phyloP scores from a whole-genome alignment of 331 rosid species.

The Erythrophleum ivorense region DNA sequence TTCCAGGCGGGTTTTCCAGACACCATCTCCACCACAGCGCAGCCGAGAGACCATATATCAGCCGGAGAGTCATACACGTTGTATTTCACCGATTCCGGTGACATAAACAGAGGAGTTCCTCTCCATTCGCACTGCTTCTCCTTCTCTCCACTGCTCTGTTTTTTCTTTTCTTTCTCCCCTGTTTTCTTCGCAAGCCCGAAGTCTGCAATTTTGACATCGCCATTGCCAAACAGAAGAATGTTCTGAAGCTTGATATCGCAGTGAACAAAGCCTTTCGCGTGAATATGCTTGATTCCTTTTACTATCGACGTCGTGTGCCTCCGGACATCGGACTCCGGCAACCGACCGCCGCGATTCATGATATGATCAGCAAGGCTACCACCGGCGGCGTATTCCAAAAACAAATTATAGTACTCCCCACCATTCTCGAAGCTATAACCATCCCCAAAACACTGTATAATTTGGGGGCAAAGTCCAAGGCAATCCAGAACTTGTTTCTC shows the following conservation, averaged over 20 bases:
- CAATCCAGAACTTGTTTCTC: conserved; percentile 65
- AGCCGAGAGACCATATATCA: conserved; percentile 88
- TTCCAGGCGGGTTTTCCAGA: conserved; percentile 78
- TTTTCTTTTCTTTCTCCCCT: conserved; percentile 41
- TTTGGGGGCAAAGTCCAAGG: conserved; percentile 54
- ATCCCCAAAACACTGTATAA: conserved; percentile 66
- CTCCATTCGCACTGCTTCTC: conserved; percentile 44
- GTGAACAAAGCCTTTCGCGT: conserved; percentile 73
- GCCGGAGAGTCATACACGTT: conserved; percentile 59
- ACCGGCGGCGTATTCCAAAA: conserved; percentile 72
- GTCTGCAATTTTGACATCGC: conserved; percentile 72
- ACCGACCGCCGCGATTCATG: conserved; percentile 50
- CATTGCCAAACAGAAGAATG: conserved; percentile 60
- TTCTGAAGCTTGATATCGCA: conserved; percentile 85
- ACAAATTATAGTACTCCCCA: conserved; percentile 52
- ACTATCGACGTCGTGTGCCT: conserved; percentile 53
- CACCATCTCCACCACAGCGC: conserved; percentile 78
- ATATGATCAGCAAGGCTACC: conserved; percentile 66
- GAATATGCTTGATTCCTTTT: conserved; percentile 60
- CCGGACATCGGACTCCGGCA: conserved; percentile 54
- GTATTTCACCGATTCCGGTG: conserved; percentile 74
- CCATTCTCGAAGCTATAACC: conserved; percentile 59
- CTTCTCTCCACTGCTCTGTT: conserved; percentile 33
- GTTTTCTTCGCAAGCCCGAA: conserved; percentile 71
- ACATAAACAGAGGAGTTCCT: conserved; percentile 84